Conservation (phyloP, 2,329 filamentous ascomycete species). For the Cryphonectria japonica region DNA sequence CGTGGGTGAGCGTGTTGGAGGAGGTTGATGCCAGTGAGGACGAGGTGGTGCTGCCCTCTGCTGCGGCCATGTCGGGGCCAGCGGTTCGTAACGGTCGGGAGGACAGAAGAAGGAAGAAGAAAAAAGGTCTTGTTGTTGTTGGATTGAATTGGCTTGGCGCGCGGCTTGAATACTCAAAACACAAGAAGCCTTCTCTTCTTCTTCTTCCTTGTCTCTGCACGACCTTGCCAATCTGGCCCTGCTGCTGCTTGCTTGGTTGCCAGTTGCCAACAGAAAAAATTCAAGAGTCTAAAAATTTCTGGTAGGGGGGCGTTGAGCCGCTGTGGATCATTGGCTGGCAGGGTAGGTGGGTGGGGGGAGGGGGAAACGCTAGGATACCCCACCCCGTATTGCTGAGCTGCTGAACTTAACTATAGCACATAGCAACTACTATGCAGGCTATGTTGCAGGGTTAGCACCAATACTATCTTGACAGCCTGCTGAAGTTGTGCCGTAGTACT, state of each 20-base stretch:
- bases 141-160: background rate
- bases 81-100: background rate
- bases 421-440: background rate
- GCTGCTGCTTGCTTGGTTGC: background rate
- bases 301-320: slow-evolving; percentile 1
- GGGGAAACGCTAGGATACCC: background rate
- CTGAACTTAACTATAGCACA: background rate
- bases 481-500: background rate
- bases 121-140: background rate
- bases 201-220: background rate
- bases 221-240: background rate
- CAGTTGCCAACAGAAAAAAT: background rate
- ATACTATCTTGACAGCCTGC: background rate
- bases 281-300: background rate
- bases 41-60: slow-evolving; percentile 55
- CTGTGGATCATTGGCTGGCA: slow-evolving; percentile 7
- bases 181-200: background rate
- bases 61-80: slow-evolving; percentile 37
- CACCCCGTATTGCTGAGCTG: background rate
- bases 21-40: slow-evolving; percentile 64
- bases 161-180: background rate
- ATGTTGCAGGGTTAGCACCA: background rate
- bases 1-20: slow-evolving; percentile 64
- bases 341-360: slow-evolving; percentile 3
- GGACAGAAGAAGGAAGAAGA: background rate